Evolutionary conservation across 2,329 filamentous ascomycete genomes (phyloP), one percentile per base, ranked within the genome.

Genomic region (Fusarium keratoplasticum): DNA sequence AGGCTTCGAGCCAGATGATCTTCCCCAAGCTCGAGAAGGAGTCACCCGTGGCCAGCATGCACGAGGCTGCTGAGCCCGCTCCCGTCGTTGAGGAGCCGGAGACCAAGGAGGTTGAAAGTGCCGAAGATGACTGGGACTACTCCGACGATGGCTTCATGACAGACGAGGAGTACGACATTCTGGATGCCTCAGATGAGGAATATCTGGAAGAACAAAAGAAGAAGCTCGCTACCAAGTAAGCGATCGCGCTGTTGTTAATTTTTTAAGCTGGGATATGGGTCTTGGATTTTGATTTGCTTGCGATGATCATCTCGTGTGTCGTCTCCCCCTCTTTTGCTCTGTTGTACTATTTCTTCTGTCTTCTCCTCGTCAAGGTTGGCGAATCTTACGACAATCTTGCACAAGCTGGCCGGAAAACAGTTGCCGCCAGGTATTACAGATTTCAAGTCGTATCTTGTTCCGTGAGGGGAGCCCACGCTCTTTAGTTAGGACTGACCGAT

Each of bases 21-120:
- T 98, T 98, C 89, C 96, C 96, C 70, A 97, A 94, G 83, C 89
- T 98, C 42, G 95, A 98, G 77, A 98, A 97, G 85, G 96, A 98
- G 84, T 97, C 95, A 11, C 95, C 95, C 3, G 87, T 90, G 54
- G 88, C 92, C 22, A 97, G 95, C 84, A 89, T 93, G n/a, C 91
- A 97, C 77, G 87, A 94, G 80, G 86, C 88, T 31, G 85, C 87
- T 25, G 89, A 91, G 78, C 81, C 85, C n/a, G 84, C 85, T 25
- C 84, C 88, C 57, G 86, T 88, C 25, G 86, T 90, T 73, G 90
- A 91, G 78, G 87, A 81, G 88, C 60, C 83, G 60, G 71, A 82
- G 72, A 76, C 80, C 67, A 76, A 83, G 67, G 79, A 84, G 66
- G 87, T 86, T 55, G 87, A 88, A 72, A 87, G 89, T 58, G 85